Percentiles rank a stretch among this genome's conserved stretches.
Evolutionary conservation across 805 yeast species (phyloP).

Genomic region (Metschnikowia gelsemii): DNA sequence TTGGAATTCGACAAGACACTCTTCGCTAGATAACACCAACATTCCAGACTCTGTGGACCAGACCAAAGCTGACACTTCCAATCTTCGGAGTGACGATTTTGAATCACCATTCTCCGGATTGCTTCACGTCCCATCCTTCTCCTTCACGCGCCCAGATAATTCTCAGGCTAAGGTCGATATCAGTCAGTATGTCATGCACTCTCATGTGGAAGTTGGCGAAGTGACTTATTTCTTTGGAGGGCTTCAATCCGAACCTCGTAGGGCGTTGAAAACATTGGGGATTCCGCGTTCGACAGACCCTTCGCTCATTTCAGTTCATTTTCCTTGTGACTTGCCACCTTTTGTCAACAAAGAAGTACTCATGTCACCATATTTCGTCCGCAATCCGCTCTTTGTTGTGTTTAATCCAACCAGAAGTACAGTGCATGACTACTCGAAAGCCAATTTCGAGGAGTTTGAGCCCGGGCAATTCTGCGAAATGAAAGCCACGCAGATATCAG

Average conservation of each 20-base stretch:
- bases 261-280: conserved; percentile 28
- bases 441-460: conserved; percentile 30
- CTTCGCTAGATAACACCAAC: conserved; percentile 8
- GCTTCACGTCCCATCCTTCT: conserved; percentile 17
- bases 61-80: not conserved
- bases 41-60: not conserved
- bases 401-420: conserved; percentile 36
- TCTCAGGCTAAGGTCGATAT: conserved; percentile 1
- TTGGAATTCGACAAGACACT: conserved; percentile 5
- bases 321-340: conserved; percentile 42
- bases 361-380: conserved; percentile 46
- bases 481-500: conserved; percentile 49
- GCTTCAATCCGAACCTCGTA: conserved; percentile 19
- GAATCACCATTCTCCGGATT: conserved; percentile 20
- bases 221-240: conserved; percentile 41
- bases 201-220: conserved; percentile 33
- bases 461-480: conserved; percentile 57
- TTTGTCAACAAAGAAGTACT: conserved; percentile 34
- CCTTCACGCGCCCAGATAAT: conserved; percentile 10
- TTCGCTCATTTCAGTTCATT: conserved; percentile 34
- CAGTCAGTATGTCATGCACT: conserved; percentile 27
- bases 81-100: conserved; percentile 16
- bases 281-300: conserved; percentile 33
- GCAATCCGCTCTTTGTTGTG: conserved; percentile 26
- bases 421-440: conserved; percentile 28